Conservation (phyloP, 805 yeast genomes). For the Schwanniomyces vanrijiae region DNA sequence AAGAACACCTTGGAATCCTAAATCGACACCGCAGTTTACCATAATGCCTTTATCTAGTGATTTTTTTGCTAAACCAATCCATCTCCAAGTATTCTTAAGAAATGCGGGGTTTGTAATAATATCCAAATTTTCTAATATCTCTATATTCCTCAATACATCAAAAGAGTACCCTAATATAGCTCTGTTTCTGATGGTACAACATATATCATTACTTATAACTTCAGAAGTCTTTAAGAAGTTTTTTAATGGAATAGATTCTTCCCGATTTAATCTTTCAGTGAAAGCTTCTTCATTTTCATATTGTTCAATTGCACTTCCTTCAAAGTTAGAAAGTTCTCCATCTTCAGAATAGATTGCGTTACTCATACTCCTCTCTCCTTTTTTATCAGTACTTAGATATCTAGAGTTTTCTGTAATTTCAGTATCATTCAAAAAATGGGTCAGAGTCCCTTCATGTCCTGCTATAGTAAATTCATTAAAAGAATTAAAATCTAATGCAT, state of each 20-base stretch:
- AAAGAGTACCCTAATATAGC: slow-evolving; percentile 74
- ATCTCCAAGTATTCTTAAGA: slow-evolving; percentile 82
- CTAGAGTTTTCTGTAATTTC: slow-evolving; percentile 11
- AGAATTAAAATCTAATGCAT: slow-evolving; percentile 63
- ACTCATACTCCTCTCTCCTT: slow-evolving; percentile 9
- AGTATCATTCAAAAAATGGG: slow-evolving; percentile 40
- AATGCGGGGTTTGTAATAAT: slow-evolving; percentile 50
- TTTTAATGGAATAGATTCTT: slow-evolving; percentile 27
- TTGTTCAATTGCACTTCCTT: slow-evolving; percentile 15
- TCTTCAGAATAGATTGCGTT: slow-evolving; percentile 18
- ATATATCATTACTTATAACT: slow-evolving; percentile 69
- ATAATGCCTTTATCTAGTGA: slow-evolving; percentile 65
- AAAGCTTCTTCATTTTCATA: slow-evolving; percentile 13
- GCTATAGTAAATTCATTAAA: slow-evolving; percentile 62
- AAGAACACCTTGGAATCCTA: slow-evolving; percentile 84
- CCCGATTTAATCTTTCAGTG: slow-evolving; percentile 15
- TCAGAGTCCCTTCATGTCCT: slow-evolving; percentile 56
- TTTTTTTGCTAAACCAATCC: slow-evolving; percentile 75
- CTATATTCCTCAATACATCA: slow-evolving; percentile 63
- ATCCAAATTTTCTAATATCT: slow-evolving; percentile 53
- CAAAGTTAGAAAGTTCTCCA: slow-evolving; percentile 30
- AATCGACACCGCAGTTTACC: slow-evolving; percentile 68
- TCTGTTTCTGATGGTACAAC: slow-evolving; percentile 67
- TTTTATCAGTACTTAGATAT: slow-evolving; percentile 9
- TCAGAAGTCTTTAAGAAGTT: slow-evolving; percentile 33